Conservation (phyloP, 257 asterid species). For the Lycium ferocissimum region DNA sequence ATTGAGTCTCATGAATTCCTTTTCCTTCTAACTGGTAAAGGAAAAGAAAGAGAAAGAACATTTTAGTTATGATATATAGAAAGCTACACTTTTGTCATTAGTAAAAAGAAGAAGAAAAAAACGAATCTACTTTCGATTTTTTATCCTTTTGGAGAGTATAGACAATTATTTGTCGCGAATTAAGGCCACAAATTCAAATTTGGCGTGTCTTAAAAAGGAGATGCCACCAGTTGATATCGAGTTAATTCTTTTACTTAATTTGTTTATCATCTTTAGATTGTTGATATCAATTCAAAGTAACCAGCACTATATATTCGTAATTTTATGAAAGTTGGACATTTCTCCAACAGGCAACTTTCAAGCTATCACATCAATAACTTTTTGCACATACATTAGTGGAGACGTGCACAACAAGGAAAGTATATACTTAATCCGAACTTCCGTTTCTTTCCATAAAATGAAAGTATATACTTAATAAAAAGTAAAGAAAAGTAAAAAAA, state of each 20-base stretch:
- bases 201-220: background rate
- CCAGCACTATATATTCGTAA: background rate
- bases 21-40: background rate
- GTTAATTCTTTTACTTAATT: background rate
- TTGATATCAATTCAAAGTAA: background rate
- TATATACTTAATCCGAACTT: background rate
- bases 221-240: constrained; percentile 1
- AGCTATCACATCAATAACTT: constrained; percentile 17
- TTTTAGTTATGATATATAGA: background rate
- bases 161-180: background rate
- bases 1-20: background rate
- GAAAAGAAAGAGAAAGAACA: background rate
- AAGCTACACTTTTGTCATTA: background rate
- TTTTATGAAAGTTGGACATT: background rate
- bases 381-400: background rate
- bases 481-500: too few species aligned
- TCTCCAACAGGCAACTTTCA: constrained; percentile 11
- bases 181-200: background rate
- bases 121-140: too few species aligned
- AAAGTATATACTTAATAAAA: background rate
- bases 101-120: too few species aligned
- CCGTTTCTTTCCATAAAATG: background rate
- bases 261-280: background rate
- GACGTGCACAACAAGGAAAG: background rate
- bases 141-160: too few species aligned